Evolutionary conservation across 495 filamentous ascomycete genomes (phyloP), one percentile per base, ranked within the genome.

Genomic region (Xylaria nigripes): DNA sequence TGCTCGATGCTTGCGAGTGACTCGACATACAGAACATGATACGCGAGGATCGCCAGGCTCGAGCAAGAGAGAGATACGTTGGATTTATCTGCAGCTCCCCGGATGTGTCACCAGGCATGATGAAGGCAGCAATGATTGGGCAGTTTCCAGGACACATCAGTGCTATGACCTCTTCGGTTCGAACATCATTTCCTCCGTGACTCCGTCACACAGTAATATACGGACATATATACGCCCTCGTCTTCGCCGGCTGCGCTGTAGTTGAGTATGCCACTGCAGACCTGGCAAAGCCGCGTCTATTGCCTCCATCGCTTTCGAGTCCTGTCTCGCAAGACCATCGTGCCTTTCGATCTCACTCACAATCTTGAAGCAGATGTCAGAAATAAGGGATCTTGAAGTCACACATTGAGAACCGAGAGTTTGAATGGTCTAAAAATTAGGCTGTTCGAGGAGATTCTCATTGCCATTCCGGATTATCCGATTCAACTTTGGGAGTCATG

Each of bases 401-500:
- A 81, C 50, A 75, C 71, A 0, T 78, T 78, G 9, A 83, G 79
- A 19, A 72, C 74, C 0, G 78, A 75, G 0, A 80, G 60, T 71
- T 3, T 76, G 60, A 1, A 74, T 53, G 0, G 78, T 61, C 4
- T 59, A 57, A 27, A 84, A 76, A 0, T 67, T 64, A 19, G 72
- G 70, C 22, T 57, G 47, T 15, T 62, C 48, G 0, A 84, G 61
- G 6, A 81, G 45, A 13, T 62, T 65, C 7, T 61, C 60, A 2
- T 74, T 70, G 3, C 81, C 81, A 82, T 74, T 4, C 81, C 81
- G 34, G 72, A 76, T 1, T 81, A 62, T 54, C 81, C 76, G 5
- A 83, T n/a, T 63, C 3, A 84, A 57, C 45, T 82, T 78, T 0
- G 81, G 80, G 30, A 77, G 80, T 51, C n/a, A n/a, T n/a, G n/a